Base-by-base conservation (phyloP, 73 alveolate genomes). In the Paramecium primaurelia region DNA sequence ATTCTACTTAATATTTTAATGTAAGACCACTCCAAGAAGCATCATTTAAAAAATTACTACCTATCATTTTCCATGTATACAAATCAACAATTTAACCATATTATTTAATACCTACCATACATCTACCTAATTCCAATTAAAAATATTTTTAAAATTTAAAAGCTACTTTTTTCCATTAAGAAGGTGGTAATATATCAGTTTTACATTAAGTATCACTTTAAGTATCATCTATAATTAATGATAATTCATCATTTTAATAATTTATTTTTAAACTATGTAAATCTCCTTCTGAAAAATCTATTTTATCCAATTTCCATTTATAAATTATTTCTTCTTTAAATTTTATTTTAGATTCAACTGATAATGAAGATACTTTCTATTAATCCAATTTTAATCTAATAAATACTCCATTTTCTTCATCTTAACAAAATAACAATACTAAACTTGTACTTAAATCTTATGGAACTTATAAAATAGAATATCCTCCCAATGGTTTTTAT, bases 231-330 rank as follows among this genome's bases (percentile, higher is more conserved):
- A 77, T 40, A n/a, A 77, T 77, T 47, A 77, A 25, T 42, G 90
- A 77, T 77, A 77, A 77, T 77, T 77, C 90, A 77, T 77, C 90
- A 77, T 77, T 77, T 47, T 77, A 77, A 77, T 77, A 77, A 44
- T 44, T 47, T 42, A 77, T n/a, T 77, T 77, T 77, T 40, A 77
- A 22, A 44, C 75, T 44, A 77, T 77, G 90, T n/a, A 77, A 34
- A 25, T 77, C 90, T 42, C 90, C 90, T 77, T 77, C 90, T 16
- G 69, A 77, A 77, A 77, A 77, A 77, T 77, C 71, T 18, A 77
- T 47, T 22, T 77, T 47, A 22, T 77, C 90, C 51, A 77, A 44
- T 44, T 77, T 77, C 90, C 90, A 77, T 47, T 77, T 77, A 26
- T 77, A 77, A 11, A 77, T 22, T 16, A 77, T 44, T 77, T 77